Evolutionary conservation across 2,329 filamentous ascomycete genomes (phyloP), one percentile per base, ranked within the genome.

Genomic region (Colletotrichum sp.): DNA sequence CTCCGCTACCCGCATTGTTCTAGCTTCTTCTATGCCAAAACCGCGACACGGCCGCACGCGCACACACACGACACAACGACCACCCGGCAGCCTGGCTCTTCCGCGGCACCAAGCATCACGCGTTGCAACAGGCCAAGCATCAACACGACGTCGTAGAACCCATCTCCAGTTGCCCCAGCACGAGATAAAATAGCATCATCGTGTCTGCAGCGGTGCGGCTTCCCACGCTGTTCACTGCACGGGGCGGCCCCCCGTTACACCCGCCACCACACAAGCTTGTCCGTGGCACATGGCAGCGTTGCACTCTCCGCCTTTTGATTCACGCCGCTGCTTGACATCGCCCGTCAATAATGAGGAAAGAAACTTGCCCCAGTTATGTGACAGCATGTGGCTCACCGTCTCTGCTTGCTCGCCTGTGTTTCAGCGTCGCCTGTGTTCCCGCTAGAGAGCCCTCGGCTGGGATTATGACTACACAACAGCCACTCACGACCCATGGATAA

Each of bases 201-300:
- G 63, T 57, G 34, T 34, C 28, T 39, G 16, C 26, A 6, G 39
- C 39, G 28, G 28, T 28, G 16, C 52, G 18, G 18, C 28, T 6
- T 26, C n/a, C 34, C 39, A n/a, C 26, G 18, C 39, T 28, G 8
- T 39, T 39, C 36, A 39, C 16, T 39, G 36, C 36, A 39, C 12
- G 21, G 43, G 16, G 30, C 21, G 12, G 30, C 18, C n/a, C 32
- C n/a, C 30, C 32, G 71, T 70, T 57, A 34, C 66, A 74, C 65
- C 71, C 66, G 71, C 21, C 66, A 57, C 59, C 59, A 43, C 48
- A 67, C 34, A 67, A 72, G 66, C 66, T 70, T 36, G 21, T n/a
- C 39, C 43, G 59, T 71, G 30, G 48, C 72, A 71, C 72, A 71
- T 71, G 72, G 72, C 72, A 61, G 32, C 72, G 61, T 48, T 52